Base-by-base conservation (phyloP, 2,329 filamentous ascomycete species). In the Neoascochyta sp. region DNA sequence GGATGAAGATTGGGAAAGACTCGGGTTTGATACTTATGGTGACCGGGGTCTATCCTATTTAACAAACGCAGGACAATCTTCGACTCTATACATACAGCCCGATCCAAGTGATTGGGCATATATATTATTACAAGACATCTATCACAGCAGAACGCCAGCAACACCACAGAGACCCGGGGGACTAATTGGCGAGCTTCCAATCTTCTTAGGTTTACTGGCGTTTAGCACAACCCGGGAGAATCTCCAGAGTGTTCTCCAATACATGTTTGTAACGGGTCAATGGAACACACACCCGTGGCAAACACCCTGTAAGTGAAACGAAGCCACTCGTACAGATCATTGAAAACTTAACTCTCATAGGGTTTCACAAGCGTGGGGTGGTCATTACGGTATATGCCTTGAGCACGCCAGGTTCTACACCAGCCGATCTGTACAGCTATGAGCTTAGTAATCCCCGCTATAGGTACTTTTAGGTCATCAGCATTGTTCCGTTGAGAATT, bases 181-280 rank as follows among this genome's bases (percentile, higher is more conserved):
- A 1, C 25, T 64, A 3, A 50, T 24, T 9, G 59, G 60, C 4
- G 58, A 64, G 2, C 29, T 64, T 1, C 39, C 55, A 0, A 52
- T 64, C 6, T 50, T 64, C 22, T 37, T 63, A 1, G 55, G 47
- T 2, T 32, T 64, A 1, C 20, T 58, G 1, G 55, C 55, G 0
- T 44, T 61, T 10, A 50, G 58, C 1, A 50, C 49, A 11, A 9
- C 17, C 2, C 22, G 15, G 3, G 13, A 34, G 1, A 13, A 27
- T 1, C 29, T 62, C 5, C 23, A 3, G 4, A 18, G 10, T 5
- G 24, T 28, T 2, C 19, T 62, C 1, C 50, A 45, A 0, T 10
- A 6, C 4, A 45, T 54, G 28, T 52, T 60, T 18, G 12, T 2
- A 0, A 12, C 28, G 5, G 45, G 48, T 2, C 10, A 1, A 9